These are phyloP conservation scores for Vachellia pachyceras DNA, from an alignment of 306 rosid genomes.

Conservation along the genomic window DNA sequence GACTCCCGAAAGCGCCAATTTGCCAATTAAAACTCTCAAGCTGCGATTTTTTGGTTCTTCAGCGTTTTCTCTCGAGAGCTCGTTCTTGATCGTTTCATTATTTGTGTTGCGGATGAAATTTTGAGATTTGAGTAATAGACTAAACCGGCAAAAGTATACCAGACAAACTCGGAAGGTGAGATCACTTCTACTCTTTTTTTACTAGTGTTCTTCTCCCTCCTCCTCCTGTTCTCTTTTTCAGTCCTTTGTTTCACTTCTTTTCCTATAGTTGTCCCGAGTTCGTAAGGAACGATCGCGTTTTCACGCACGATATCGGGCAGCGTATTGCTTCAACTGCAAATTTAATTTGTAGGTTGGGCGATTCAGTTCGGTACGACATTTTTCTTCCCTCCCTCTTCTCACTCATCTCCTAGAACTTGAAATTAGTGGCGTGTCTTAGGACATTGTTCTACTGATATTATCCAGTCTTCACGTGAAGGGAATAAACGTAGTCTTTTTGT, in stretches of 20 bases:
- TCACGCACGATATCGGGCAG: no score
- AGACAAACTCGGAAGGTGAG: background rate
- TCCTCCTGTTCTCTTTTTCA: background rate
- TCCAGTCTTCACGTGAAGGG: slow-evolving; percentile 27
- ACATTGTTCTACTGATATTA: slow-evolving; percentile 15
- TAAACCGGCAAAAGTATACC: background rate
- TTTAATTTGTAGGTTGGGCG: no score
- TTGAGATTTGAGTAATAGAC: background rate
- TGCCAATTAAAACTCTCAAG: background rate
- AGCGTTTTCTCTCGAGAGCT: background rate
- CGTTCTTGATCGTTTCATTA: background rate
- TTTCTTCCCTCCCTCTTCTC: background rate
- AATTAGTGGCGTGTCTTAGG: background rate
- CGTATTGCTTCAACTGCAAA: no score
- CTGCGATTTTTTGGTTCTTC: background rate
- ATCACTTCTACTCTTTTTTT: background rate
- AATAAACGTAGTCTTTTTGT: slow-evolving; percentile 31
- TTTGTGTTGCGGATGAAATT: background rate
- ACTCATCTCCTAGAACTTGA: background rate
- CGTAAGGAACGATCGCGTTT: no score
- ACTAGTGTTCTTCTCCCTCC: no score
- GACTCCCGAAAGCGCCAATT: background rate
- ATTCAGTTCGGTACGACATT: background rate
- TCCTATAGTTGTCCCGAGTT: background rate
- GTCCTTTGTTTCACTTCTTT: background rate